Evolutionary conservation across 208 protist genomes (phyloP).

Genomic region (Trypanosomatidae sp.): DNA sequence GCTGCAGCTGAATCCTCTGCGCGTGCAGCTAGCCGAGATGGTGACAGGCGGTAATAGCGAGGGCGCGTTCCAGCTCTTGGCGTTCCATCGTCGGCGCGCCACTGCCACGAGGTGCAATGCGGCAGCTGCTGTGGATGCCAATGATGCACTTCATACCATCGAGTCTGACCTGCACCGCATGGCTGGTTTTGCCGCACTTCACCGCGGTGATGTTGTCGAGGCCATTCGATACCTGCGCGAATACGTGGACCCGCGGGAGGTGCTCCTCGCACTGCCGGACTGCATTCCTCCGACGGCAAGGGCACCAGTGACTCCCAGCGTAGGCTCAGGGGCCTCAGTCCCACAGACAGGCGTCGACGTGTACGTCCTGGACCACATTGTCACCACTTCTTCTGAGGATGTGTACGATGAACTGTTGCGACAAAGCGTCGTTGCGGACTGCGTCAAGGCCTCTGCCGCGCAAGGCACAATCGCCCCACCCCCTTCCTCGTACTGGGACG

Average conservation of each 20-base stretch:
- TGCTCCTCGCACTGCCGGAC: constrained; percentile 62
- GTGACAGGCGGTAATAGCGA: constrained; percentile 45
- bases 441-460: background rate
- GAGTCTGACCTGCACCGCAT: constrained; percentile 69
- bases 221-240: constrained; percentile 60
- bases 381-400: background rate
- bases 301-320: background rate
- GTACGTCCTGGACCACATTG: constrained; percentile 7
- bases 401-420: background rate
- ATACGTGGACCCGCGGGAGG: constrained; percentile 66
- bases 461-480: background rate
- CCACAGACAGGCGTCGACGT: background rate
- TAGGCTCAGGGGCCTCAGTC: constrained; percentile 1
- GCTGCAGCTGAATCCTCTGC: constrained; percentile 48
- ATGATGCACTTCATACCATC: constrained; percentile 28
- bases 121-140: background rate
- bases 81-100: constrained; percentile 30
- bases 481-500: constrained; percentile 16
- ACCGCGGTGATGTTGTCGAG: constrained; percentile 35
- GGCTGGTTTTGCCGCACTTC: constrained; percentile 66
- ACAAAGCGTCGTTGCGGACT: background rate
- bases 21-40: constrained; percentile 60
- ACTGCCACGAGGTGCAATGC: background rate
- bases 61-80: constrained; percentile 71
- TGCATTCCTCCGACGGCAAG: constrained; percentile 44